A percentile compares a stretch with the other conserved stretches of the same genome.
phyloP scores from a whole-genome alignment of 2,329 filamentous ascomycete genomes.

The Hypomyces perniciosus region DNA sequence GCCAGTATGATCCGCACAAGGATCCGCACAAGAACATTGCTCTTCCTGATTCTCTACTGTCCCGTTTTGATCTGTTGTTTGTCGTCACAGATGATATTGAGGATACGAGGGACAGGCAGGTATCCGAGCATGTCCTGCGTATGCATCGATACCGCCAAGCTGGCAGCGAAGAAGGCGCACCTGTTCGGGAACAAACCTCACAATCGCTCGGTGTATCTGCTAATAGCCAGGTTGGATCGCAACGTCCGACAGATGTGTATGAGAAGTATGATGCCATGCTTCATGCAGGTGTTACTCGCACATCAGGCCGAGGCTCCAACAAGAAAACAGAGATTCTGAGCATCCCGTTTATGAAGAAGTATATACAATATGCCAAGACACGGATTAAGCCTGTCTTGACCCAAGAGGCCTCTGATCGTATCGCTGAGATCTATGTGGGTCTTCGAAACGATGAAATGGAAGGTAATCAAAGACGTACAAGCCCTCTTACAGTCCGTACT shows the following conservation, averaged over 20 bases:
- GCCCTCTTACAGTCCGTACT: conserved; percentile 93
- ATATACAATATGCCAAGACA: conserved; percentile 95
- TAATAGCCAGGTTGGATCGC: conserved; percentile 67
- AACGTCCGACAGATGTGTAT: conserved; percentile 77
- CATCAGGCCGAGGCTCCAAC: conserved; percentile 64
- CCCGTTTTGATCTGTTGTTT: conserved; percentile 97
- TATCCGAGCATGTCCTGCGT: conserved; percentile 93
- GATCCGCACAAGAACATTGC: conserved; percentile 99
- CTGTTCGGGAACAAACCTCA: conserved; percentile 78
- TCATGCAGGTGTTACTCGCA: conserved; percentile 80
- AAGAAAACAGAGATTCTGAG: conserved; percentile 83
- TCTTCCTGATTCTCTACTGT: conserved; percentile 88
- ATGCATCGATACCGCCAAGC: conserved; percentile 96
- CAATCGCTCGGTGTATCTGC: conserved; percentile 85
- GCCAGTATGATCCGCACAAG: conserved; percentile 97
- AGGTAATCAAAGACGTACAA: conserved; percentile 87
- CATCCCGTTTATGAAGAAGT: conserved; percentile 99
- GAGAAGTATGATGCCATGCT: conserved; percentile 97
- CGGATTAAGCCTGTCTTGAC: conserved; percentile 85
- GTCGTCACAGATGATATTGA: conserved; percentile 98
- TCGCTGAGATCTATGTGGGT: conserved; percentile 84
- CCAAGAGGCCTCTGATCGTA: conserved; percentile 85
- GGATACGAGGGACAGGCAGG: conserved; percentile 79
- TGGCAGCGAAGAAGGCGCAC: conserved; percentile 88
- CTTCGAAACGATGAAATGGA: conserved; percentile 94